A percentile compares a stretch with the other conserved stretches of the same genome.
Evolutionary conservation across 1,139 yeast genomes (phyloP).

Genomic region (Taphrina deformans): DNA sequence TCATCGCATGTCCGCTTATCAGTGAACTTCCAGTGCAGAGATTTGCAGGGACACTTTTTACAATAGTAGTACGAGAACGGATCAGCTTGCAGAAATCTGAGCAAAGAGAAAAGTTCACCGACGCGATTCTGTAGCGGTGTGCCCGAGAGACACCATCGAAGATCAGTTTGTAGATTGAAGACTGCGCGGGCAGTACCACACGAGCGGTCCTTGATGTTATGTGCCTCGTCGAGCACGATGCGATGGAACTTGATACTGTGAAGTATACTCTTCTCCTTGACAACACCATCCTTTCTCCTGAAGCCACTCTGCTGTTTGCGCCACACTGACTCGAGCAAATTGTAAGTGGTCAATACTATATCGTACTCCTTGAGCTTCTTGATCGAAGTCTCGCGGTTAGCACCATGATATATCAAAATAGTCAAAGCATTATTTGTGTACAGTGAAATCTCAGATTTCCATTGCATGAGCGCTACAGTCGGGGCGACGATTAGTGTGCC

Average conservation of each 20-base stretch:
- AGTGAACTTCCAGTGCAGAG: slow-evolving; percentile 77
- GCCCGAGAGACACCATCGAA: slow-evolving; percentile 89
- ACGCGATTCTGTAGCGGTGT: slow-evolving; percentile 95
- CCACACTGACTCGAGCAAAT: slow-evolving; percentile 83
- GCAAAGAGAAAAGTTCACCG: slow-evolving; percentile 90
- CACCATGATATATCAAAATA: slow-evolving; percentile 80
- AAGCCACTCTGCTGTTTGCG: slow-evolving; percentile 84
- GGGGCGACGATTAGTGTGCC: slow-evolving; percentile 95
- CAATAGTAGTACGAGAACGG: slow-evolving; percentile 91
- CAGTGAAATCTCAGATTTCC: slow-evolving; percentile 87
- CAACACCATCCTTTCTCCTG: slow-evolving; percentile 64
- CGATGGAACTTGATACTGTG: slow-evolving; percentile 79
- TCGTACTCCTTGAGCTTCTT: slow-evolving; percentile 66
- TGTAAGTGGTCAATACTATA: slow-evolving; percentile 76
- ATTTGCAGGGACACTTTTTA: slow-evolving; percentile 80
- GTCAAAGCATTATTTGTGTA: slow-evolving; percentile 72
- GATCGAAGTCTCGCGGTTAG: slow-evolving; percentile 55
- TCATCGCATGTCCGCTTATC: slow-evolving; percentile 79
- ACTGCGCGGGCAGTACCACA: slow-evolving; percentile 94
- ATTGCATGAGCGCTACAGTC: slow-evolving; percentile 95
- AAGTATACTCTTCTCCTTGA: slow-evolving; percentile 72
- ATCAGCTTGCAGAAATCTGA: slow-evolving; percentile 74
- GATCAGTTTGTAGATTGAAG: slow-evolving; percentile 64
- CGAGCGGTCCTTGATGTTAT: slow-evolving; percentile 90
- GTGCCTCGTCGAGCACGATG: slow-evolving; percentile 95